Evolutionary conservation across 2,329 filamentous ascomycete species (phyloP).

Genomic region (Fusarium succisae): DNA sequence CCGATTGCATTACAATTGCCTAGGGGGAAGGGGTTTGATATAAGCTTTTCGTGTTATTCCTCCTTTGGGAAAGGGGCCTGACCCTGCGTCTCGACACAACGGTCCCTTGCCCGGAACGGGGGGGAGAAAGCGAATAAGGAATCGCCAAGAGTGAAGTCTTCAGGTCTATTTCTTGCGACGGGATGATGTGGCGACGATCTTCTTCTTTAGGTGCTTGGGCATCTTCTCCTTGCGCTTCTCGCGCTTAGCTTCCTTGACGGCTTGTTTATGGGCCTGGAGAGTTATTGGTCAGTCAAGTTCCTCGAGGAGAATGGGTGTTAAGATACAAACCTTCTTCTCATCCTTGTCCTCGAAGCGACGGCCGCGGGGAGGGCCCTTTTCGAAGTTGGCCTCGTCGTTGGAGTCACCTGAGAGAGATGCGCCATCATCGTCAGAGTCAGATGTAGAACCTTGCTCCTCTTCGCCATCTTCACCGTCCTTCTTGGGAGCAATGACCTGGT

Average conservation of each 20-base stretch:
- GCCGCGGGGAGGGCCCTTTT: slow-evolving; percentile 76
- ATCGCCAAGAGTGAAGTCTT: neutral
- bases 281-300: slow-evolving; percentile 35
- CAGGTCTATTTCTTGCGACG: slow-evolving; percentile 68
- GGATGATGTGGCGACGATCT: slow-evolving; percentile 71
- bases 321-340: slow-evolving; percentile 73
- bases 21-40: neutral
- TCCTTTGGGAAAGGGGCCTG: neutral
- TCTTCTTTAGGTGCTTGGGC: slow-evolving; percentile 96
- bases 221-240: slow-evolving; percentile 96
- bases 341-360: slow-evolving; percentile 93
- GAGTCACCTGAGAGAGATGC: slow-evolving; percentile 57
- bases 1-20: slow-evolving; percentile 52
- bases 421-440: slow-evolving; percentile 59
- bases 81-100: slow-evolving; percentile 12
- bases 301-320: neutral
- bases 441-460: slow-evolving; percentile 51
- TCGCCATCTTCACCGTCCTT: slow-evolving; percentile 50
- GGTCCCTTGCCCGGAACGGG: neutral
- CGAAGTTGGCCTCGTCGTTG: slow-evolving; percentile 64
- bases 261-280: slow-evolving; percentile 75
- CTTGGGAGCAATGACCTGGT: slow-evolving; percentile 62
- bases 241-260: slow-evolving; percentile 93
- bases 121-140: neutral
- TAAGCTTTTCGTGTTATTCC: slow-evolving; percentile 9